Percentiles rank a stretch among this genome's conserved stretches.
Evolutionary conservation across 2,329 filamentous ascomycete genomes (phyloP).

Genomic region (Fusarium compactum): DNA sequence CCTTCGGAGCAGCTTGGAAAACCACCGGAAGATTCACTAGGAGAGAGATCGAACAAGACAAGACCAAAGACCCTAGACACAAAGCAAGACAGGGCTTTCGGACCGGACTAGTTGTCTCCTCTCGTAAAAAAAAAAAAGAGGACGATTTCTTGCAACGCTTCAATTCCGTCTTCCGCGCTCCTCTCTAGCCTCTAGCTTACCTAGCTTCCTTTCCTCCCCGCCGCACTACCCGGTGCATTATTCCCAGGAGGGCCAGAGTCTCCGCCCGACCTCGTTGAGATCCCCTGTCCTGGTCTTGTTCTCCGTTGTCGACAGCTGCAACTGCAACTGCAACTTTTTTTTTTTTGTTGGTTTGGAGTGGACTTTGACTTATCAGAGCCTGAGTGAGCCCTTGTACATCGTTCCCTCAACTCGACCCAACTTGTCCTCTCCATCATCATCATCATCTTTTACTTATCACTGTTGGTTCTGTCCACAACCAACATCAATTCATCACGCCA

Average conservation of each 20-base stretch:
- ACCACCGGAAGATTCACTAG: slow-evolving; percentile 10
- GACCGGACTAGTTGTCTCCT: slow-evolving; percentile 13
- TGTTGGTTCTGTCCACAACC: slow-evolving; percentile 23
- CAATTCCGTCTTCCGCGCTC: slow-evolving; percentile 35
- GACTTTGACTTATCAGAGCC: slow-evolving; percentile 8
- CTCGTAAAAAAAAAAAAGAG: slow-evolving; percentile 1
- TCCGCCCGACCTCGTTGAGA: slow-evolving; percentile 13
- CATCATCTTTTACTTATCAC: background rate
- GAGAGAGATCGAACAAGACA: slow-evolving; percentile 32
- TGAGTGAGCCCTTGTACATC: background rate
- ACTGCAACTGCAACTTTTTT: slow-evolving; percentile 3
- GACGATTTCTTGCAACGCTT: slow-evolving; percentile 32
- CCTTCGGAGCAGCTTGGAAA: slow-evolving; percentile 8
- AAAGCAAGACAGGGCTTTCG: slow-evolving; percentile 30
- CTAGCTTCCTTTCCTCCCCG: slow-evolving; percentile 19
- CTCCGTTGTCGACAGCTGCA: slow-evolving; percentile 17
- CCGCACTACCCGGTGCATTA: slow-evolving; percentile 25
- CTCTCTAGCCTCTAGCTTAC: slow-evolving; percentile 32
- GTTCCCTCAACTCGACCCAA: background rate
- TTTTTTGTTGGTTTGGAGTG: slow-evolving; percentile 14
- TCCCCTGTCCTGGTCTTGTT: background rate
- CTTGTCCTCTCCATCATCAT: background rate
- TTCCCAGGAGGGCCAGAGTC: slow-evolving; percentile 24
- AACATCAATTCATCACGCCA: slow-evolving; percentile 6
- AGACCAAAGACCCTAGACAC: background rate